Evolutionary conservation across 2,329 filamentous ascomycete genomes (phyloP).

Genomic region (Coniella vitis): DNA sequence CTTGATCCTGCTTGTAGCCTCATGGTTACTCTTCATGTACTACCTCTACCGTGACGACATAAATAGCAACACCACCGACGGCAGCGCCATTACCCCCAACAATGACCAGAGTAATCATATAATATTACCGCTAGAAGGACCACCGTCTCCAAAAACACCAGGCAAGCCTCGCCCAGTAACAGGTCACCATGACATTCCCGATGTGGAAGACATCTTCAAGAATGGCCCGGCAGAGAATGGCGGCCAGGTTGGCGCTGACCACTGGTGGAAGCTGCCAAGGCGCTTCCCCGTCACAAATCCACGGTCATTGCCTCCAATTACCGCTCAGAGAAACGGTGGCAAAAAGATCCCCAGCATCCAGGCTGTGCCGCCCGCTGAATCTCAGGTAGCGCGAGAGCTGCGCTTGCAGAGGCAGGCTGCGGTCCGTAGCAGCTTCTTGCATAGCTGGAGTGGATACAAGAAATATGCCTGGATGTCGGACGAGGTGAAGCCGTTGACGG

Average conservation of each 20-base stretch:
- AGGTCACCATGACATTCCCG: constrained; percentile 9
- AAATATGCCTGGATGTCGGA: constrained; percentile 57
- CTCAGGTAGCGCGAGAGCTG: constrained; percentile 25
- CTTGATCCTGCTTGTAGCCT: constrained; percentile 8
- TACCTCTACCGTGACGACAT: constrained; percentile 9
- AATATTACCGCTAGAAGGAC: background rate
- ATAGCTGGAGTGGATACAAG: constrained; percentile 56
- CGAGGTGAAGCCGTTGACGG: constrained; percentile 53
- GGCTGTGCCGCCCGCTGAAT: constrained; percentile 43
- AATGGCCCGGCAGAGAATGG: constrained; percentile 7
- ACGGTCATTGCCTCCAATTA: constrained; percentile 27
- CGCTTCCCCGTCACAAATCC: constrained; percentile 28
- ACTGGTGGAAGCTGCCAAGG: constrained; percentile 29
- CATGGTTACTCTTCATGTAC: constrained; percentile 14
- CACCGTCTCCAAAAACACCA: constrained; percentile 10
- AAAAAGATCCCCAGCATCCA: constrained; percentile 53
- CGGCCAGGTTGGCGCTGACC: constrained; percentile 7
- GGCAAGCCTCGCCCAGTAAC: constrained; percentile 4
- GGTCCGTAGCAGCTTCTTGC: constrained; percentile 44
- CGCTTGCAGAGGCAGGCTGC: constrained; percentile 34
- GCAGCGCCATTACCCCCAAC: too few relatives aligned
- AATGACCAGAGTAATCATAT: too few relatives aligned
- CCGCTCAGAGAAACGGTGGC: background rate
- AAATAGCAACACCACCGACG: constrained; percentile 10
- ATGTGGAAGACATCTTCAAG: constrained; percentile 4